Evolutionary conservation across 805 yeast species (phyloP), one percentile per base, ranked within the genome.

Genomic region (Barnettozyma pratensis): DNA sequence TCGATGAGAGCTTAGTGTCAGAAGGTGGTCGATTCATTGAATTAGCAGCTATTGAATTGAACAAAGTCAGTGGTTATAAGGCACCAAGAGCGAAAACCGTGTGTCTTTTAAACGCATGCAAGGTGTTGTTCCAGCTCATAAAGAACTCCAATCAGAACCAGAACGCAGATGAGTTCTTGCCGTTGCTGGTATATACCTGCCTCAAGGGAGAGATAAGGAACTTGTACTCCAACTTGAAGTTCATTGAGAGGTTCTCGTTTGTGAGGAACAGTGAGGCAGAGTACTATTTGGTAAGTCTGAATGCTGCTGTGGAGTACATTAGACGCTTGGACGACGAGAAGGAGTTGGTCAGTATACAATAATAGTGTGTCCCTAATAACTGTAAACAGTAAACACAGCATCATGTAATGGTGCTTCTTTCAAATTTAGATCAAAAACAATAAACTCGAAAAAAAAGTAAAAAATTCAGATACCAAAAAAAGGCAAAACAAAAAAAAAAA

Each of bases 51-150:
- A 72, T 71, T 10, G 98, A 94, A 65, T 72, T 94, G 43, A 71
- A 74, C 53, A 89, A 89, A 57, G 82, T 94, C 59, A 85, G 86
- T 64, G 75, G 79, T 46, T 95, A 85, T 64, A 79, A 95, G 57
- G 92, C 98, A 0, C 99, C 99, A 12, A 73, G 99, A 46, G 99
- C 95, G 62, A 94, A 94, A 61, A 81, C 89, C 53, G 88, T 94
- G 37, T 94, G 98, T 63, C 74, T 94, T 3, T 73, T 94, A 53
- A 95, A 94, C 67, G 82, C 94, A 46, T 92, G 97, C 62, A 92
- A 92, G 65, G 91, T 94, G 25, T 84, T 95, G 6, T 91, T 90
- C 71, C 95, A 96, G 9, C 74, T 88, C 49, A 77, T 95, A 42
- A 81, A 90, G 53, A 87, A 82, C 51, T 69, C 74, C 12, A 67